A percentile compares a stretch with the other conserved stretches of the same genome.
Conservation (phyloP, 2,329 filamentous ascomycete genomes). For the Nectriaceae sp. region DNA sequence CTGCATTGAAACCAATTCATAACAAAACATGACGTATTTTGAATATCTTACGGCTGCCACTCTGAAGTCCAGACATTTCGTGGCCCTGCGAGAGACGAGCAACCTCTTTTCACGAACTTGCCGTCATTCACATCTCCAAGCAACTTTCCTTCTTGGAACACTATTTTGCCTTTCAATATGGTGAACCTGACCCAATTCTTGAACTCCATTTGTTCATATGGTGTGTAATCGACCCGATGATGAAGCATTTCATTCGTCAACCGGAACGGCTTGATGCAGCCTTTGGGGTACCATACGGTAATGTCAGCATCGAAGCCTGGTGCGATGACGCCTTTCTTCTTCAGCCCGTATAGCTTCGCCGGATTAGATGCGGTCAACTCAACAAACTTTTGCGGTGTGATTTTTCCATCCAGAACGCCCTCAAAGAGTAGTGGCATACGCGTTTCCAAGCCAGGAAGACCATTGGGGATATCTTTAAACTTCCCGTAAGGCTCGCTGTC, state of each 20-base stretch:
- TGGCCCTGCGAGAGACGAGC: no score
- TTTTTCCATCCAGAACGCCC: neutral
- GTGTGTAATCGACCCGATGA: slow-evolving; percentile 64
- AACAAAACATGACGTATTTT: no score
- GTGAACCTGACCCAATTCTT: slow-evolving; percentile 65
- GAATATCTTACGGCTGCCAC: no score
- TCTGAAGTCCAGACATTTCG: no score
- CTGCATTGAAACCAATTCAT: no score
- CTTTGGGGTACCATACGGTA: slow-evolving; percentile 55
- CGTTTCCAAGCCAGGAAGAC: slow-evolving; percentile 59
- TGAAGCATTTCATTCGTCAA: slow-evolving; percentile 57
- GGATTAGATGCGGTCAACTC: slow-evolving; percentile 9
- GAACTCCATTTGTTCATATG: slow-evolving; percentile 58
- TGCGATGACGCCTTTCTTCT: slow-evolving; percentile 31
- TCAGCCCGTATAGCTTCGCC: slow-evolving; percentile 12
- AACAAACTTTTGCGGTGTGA: slow-evolving; percentile 25
- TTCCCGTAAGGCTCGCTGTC: slow-evolving; percentile 43
- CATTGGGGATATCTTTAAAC: slow-evolving; percentile 61
- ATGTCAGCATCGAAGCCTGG: slow-evolving; percentile 59
- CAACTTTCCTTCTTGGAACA: no score
- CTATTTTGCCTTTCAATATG: slow-evolving; percentile 57
- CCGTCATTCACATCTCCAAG: no score
- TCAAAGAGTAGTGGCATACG: slow-evolving; percentile 4
- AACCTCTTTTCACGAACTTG: no score
- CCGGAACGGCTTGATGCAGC: slow-evolving; percentile 22